Base-by-base conservation (phyloP, 208 protist species). In the Phytomonas francai region DNA sequence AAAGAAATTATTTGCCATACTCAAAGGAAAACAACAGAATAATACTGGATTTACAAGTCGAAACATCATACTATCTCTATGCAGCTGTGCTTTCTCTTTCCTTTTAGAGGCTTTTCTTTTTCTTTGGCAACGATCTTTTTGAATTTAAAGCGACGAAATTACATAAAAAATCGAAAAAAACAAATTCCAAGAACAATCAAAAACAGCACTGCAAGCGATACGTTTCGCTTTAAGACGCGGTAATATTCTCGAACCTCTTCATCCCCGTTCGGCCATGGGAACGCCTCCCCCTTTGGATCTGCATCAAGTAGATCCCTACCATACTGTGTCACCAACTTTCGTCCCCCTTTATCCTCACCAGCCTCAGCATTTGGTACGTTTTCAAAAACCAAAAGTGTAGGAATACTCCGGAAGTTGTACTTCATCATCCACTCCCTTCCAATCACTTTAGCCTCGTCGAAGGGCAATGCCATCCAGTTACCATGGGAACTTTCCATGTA, bases 361-460 rank as follows among this genome's bases (percentile, higher is more conserved):
- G 59, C 9, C 33, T 16, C 6, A 19, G 36, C 19, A 56, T 0
- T 36, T 1, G 19, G 36, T 2, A 68, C 78, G 65, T 85, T 74
- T 45, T 82, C 71, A 63, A 91, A 88, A 11, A 87, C 61, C 0
- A 84, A 65, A 22, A 88, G 45, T 25, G 80, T 75, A 12, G 85
- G 85, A 56, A 88, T 81, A 0, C 39, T 57, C 28, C 61, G 8
- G 22, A 87, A 7, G 0, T 56, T 30, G 69, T 80, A 83, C 12
- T 16, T 25, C 12, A 62, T 30, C 34, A 67, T 45, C 68, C 70
- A 74, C 30, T 39, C 34, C 7, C 59, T 36, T 25, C 73, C 30
- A 27, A 86, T 65, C 11, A 3, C 32, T 36, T 72, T 68, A 0
- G 80, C 77, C 31, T 82, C 71, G 28, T 33, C 39, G 61, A 79